Base-by-base conservation (phyloP, 2,329 filamentous ascomycete species). In the Helotiales sp. region DNA sequence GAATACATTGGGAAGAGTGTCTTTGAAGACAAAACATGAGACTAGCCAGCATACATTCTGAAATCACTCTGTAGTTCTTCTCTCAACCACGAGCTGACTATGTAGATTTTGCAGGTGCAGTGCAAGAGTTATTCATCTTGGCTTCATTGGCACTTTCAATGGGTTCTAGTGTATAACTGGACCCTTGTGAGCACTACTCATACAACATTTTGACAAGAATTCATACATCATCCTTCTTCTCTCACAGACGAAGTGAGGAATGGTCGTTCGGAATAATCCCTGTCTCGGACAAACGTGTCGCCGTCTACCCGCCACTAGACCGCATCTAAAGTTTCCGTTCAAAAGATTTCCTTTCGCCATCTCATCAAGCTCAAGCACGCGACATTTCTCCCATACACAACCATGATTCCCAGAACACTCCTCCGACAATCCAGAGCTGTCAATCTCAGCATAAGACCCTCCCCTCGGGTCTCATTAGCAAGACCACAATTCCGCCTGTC, bases 361-460 rank as follows among this genome's bases (percentile, higher is more conserved):
- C 31, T 13, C 29, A 17, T 42, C 15, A 10, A 40, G 30, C 30
- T 8, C 47, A 54, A 61, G 58, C 57, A 65, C 59, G 54, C 58
- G 56, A 64, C 58, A 53, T n/a, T n/a, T n/a, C 22, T 4, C 17
- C 17, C 24, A 42, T 27, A 60, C 38, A 57, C 49, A n/a, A 58
- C 62, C 57, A 79, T 82, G 77, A 75, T 82, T 61, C 79, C 80
- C 72, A 77, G 78, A 72, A 75, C 76, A 62, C 64, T 81, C 59
- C 68, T 81, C 62, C 73, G 80, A 60, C 77, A 78, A 65, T 78
- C 74, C 61, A 73, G 75, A 67, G 73, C 75, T 52, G 67, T 74
- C 64, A 72, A 70, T 71, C 70, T 74, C 55, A 64, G 71, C 52
- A 67, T 69, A 59, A 60, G 65, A 50, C 58, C 63, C 42, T 54